phyloP scores from a whole-genome alignment of 1,284 basidiomycete species.

The Lentinula novae-zelandiae region DNA sequence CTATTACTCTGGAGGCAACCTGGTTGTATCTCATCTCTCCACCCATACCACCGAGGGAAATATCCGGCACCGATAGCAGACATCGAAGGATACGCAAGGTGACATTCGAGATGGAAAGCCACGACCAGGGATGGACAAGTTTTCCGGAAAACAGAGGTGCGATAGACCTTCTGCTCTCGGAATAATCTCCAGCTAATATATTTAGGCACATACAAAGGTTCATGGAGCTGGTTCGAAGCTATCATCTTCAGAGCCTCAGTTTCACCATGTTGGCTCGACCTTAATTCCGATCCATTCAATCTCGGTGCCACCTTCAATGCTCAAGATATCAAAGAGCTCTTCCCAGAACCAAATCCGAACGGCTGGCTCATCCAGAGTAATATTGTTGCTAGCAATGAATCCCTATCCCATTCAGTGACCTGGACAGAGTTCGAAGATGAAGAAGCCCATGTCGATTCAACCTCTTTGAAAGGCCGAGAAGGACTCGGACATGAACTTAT shows the following conservation, averaged over 20 bases:
- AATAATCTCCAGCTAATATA: not conserved
- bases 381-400: not conserved
- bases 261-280: constrained; percentile 1
- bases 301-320: not conserved
- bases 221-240: constrained; percentile 31
- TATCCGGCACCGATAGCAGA: not conserved
- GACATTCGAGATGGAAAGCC: constrained; percentile 23
- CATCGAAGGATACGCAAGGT: constrained; percentile 20
- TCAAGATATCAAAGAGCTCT: not conserved
- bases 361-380: constrained; percentile 12
- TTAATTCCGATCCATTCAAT: not conserved
- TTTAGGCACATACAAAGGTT: constrained; percentile 19
- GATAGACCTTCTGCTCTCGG: not conserved
- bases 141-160: constrained; percentile 10
- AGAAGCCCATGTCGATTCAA: constrained; percentile 11
- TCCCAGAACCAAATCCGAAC: constrained; percentile 1
- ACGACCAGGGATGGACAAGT: constrained; percentile 34
- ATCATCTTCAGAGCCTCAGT: constrained; percentile 21
- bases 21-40: constrained; percentile 31
- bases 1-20: constrained; percentile 19
- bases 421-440: constrained; percentile 6
- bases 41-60: constrained; percentile 18
- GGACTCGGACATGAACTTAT: constrained; percentile 23
- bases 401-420: not conserved
- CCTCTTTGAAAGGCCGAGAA: constrained; percentile 16